These are phyloP conservation scores for Diaporthe destruens DNA, from an alignment of 2,329 filamentous ascomycete genomes.

Conservation along the genomic window DNA sequence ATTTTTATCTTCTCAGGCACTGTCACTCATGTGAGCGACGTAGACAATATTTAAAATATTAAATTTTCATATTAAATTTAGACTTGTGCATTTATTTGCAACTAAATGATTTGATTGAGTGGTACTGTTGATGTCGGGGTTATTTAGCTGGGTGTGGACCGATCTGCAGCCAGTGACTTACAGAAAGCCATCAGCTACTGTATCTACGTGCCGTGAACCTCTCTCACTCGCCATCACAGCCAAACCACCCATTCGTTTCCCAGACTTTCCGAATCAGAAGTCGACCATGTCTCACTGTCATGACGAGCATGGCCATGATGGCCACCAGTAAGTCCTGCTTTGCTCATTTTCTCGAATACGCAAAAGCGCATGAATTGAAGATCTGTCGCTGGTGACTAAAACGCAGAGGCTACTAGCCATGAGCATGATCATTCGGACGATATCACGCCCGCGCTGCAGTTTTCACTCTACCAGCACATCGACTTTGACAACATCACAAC, in stretches of 20 bases:
- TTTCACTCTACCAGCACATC: constrained; percentile 91
- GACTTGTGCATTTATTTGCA: not conserved
- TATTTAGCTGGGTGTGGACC: constrained; percentile 1
- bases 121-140: not conserved
- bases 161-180: constrained; percentile 14
- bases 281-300: constrained; percentile 49
- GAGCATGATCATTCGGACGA: constrained; percentile 92
- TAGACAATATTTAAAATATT: not conserved
- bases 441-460: constrained; percentile 90
- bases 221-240: not conserved
- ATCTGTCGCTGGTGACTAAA: too few relatives aligned
- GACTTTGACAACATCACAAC: constrained; percentile 88
- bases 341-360: too few relatives aligned
- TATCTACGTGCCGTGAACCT: constrained; percentile 36
- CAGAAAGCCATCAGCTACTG: not conserved
- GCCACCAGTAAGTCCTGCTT: constrained; percentile 42
- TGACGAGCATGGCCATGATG: constrained; percentile 59
- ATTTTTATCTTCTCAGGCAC: not conserved
- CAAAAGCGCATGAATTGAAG: too few relatives aligned
- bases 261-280: not conserved
- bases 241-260: too few relatives aligned
- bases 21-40: not conserved
- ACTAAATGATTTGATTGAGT: too few relatives aligned
- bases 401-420: too few relatives aligned
- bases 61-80: not conserved